A percentile compares a stretch with the other conserved stretches of the same genome.
Conservation (phyloP, 2,329 filamentous ascomycete genomes). For the Cladosporium sp. region DNA sequence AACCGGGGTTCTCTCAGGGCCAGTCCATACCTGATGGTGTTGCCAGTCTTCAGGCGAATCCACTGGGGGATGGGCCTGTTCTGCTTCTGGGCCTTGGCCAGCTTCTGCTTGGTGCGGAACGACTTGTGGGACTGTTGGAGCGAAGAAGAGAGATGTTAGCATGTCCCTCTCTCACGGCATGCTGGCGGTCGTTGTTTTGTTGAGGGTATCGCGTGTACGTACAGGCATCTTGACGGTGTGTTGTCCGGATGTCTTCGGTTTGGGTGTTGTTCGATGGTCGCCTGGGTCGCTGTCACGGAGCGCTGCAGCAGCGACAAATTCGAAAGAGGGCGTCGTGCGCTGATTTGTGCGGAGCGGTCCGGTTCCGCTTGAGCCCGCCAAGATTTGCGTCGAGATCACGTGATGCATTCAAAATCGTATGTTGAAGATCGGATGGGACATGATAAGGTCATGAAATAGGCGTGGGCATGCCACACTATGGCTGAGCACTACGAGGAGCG, state of each 20-base stretch:
- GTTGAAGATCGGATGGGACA: too few species aligned
- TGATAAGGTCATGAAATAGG: too few species aligned
- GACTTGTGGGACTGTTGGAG: slow-evolving; percentile 88
- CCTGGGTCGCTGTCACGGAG: slow-evolving; percentile 12
- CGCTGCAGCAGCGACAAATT: slow-evolving; percentile 1
- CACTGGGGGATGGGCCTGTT: slow-evolving; percentile 99
- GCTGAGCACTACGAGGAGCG: too few species aligned
- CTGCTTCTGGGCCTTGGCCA: slow-evolving; percentile 99
- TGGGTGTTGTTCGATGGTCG: slow-evolving; percentile 7
- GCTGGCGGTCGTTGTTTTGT: neutral
- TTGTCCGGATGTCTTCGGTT: slow-evolving; percentile 17
- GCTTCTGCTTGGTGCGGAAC: slow-evolving; percentile 99
- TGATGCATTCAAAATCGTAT: too few species aligned
- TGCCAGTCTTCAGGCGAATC: slow-evolving; percentile 97
- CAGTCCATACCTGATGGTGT: slow-evolving; percentile 94
- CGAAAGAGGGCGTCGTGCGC: neutral
- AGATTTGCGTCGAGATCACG: too few species aligned
- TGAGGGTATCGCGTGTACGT: slow-evolving; percentile 20
- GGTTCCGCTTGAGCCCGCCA: neutral
- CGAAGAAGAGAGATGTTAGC: too few species aligned
- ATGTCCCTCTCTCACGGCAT: slow-evolving; percentile 9
- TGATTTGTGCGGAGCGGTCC: neutral
- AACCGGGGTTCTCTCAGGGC: slow-evolving; percentile 1
- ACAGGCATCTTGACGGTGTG: slow-evolving; percentile 33
- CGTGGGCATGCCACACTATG: too few species aligned